phyloP scores from a whole-genome alignment of 306 rosid genomes.

The Echinosophora koreensis region DNA sequence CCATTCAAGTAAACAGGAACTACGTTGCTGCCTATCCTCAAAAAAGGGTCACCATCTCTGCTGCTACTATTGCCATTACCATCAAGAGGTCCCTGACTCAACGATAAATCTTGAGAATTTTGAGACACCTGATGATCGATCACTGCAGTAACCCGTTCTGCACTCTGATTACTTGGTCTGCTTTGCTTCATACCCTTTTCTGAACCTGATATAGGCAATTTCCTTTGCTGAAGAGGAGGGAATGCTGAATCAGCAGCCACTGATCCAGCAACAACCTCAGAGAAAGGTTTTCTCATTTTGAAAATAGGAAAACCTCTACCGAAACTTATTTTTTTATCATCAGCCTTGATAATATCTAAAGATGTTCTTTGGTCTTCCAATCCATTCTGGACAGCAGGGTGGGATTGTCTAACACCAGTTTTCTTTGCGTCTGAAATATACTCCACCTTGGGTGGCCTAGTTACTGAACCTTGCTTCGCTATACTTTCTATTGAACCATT shows the following conservation, averaged over 20 bases:
- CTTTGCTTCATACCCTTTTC: constrained; percentile 69
- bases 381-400: constrained; percentile 57
- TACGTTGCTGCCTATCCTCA: constrained; percentile 76
- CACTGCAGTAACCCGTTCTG: constrained; percentile 52
- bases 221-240: constrained; percentile 89
- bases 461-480: constrained; percentile 54
- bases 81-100: constrained; percentile 53
- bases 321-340: constrained; percentile 66
- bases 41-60: constrained; percentile 62
- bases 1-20: constrained; percentile 72
- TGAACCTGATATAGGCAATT: constrained; percentile 55
- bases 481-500: constrained; percentile 54
- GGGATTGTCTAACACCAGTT: constrained; percentile 46
- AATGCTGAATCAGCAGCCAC: constrained; percentile 70
- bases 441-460: constrained; percentile 54
- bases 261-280: constrained; percentile 96
- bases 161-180: constrained; percentile 56
- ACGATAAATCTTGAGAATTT: constrained; percentile 57
- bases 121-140: constrained; percentile 52
- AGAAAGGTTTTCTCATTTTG: constrained; percentile 88
- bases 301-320: constrained; percentile 79
- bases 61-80: constrained; percentile 47
- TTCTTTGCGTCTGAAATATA: constrained; percentile 53
- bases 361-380: constrained; percentile 56
- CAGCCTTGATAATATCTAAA: constrained; percentile 55